These are phyloP conservation scores for Xerophyta viscosa DNA, from an alignment of 106 monocot genomes.

Conservation along the genomic window DNA sequence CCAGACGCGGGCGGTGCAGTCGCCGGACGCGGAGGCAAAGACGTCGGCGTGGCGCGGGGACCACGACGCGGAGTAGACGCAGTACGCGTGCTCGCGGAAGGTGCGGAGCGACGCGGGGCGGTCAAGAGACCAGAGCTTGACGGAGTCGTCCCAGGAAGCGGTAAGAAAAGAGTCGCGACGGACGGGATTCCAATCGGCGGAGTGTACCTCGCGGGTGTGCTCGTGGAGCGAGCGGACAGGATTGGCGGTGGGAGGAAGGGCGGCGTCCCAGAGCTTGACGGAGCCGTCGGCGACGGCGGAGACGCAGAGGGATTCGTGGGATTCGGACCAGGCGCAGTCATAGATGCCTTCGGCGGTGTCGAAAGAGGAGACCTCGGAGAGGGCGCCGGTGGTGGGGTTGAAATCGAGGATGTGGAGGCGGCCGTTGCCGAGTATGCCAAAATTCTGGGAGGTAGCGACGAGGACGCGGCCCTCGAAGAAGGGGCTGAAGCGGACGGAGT, in stretches of 20 bases:
- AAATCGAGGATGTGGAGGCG: conserved; percentile 87
- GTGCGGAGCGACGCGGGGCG: conserved; percentile 71
- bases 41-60: conserved; percentile 81
- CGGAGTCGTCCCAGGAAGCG: conserved; percentile 86
- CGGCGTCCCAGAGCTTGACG: conserved; percentile 78
- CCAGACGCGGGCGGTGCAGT: conserved; percentile 79
- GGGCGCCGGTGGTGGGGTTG: conserved; percentile 32
- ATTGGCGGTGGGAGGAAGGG: conserved; percentile 66
- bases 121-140: conserved; percentile 92
- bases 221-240: conserved; percentile 73
- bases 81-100: conserved; percentile 88
- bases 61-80: conserved; percentile 82
- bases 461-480: conserved; percentile 70
- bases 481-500: conserved; percentile 82
- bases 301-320: conserved; percentile 53
- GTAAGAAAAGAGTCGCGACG: conserved; percentile 90
- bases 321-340: conserved; percentile 75
- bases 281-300: conserved; percentile 79
- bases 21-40: conserved; percentile 91
- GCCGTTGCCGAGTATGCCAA: conserved; percentile 96
- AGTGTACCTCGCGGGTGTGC: conserved; percentile 87
- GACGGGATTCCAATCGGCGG: conserved; percentile 91
- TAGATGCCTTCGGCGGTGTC: conserved; percentile 66
- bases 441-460: conserved; percentile 77
- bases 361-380: conserved; percentile 23